Evolutionary conservation across 2,329 filamentous ascomycete species (phyloP), one percentile per base, ranked within the genome.

Genomic region (Gaeumannomyces tritici): DNA sequence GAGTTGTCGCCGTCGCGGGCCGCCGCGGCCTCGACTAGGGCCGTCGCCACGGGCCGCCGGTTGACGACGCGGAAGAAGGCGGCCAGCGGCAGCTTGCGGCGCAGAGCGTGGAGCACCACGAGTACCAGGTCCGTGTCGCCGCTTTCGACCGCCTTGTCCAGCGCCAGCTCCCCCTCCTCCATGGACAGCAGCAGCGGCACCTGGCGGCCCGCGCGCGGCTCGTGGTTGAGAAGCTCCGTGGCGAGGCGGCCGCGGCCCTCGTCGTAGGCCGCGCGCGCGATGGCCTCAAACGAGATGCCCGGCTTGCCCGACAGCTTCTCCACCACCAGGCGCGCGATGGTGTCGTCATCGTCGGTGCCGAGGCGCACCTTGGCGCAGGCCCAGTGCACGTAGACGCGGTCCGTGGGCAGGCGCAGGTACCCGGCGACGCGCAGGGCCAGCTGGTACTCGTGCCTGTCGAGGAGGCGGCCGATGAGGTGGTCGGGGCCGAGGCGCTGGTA

Each of bases 381-480:
- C 95, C 95, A 99, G 72, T 97, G 93, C 1, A 96, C 91, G 70
- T 97, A 96, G 64, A 99, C 96, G 62, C 87, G 86, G 73, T 96
- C 92, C 0, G 92, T 89, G 0, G 93, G 89, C 4, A 99, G 81
- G 64, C 88, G 89, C 2, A 99, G 80, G 72, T 96, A 96, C 55
- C 91, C 88, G 0, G 93, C 93, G 58, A 99, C 86, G 59, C 91
- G 89, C 26, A 99, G 83, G 0, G 95, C 93, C 4, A 99, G 82
- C 1, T 97, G 81, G 72, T 98, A 97, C 72, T 98, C 91, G 69
- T 92, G 89, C 13, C 95, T 87, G 70, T 91, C 96, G 47, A 96
- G 87, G 2, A 99, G 82, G 42, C 95, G 86, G 66, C 88, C 84
- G 60, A 98, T 86, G n/a, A 99, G 81, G 47, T 88, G 88, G 69